Conservation (phyloP, 1,284 basidiomycete genomes). For the Trichosporon coremiiforme region DNA sequence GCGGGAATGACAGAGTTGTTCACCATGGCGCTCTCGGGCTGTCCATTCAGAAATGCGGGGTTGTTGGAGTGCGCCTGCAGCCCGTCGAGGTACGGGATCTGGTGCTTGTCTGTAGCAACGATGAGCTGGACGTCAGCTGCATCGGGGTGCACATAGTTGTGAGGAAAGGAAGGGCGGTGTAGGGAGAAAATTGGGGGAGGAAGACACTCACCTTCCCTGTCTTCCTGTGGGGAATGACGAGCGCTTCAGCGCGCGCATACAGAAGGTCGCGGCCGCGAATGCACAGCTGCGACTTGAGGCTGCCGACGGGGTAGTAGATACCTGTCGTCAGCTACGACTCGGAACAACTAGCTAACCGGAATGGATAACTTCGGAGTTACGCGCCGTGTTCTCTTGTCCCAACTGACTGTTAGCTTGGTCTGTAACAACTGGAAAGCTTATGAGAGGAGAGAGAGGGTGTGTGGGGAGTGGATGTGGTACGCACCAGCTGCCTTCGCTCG, state of each 20-base stretch:
- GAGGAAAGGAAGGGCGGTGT: neutral
- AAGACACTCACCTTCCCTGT: constrained; percentile 67
- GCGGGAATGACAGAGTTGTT: constrained; percentile 63
- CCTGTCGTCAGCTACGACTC: constrained; percentile 20
- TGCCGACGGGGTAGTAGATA: constrained; percentile 71
- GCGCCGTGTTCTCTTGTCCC: constrained; percentile 86
- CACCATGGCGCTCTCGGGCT: constrained; percentile 15
- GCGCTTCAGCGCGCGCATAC: constrained; percentile 72
- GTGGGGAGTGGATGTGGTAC: too few relatives aligned
- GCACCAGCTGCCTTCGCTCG: constrained; percentile 69
- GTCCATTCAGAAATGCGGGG: constrained; percentile 38
- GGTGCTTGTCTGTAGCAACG: constrained; percentile 66
- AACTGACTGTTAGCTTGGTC: constrained; percentile 39
- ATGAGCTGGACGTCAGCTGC: constrained; percentile 62
- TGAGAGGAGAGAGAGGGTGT: too few relatives aligned
- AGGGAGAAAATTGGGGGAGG: too few relatives aligned
- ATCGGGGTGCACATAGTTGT: neutral
- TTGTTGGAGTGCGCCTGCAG: constrained; percentile 67
- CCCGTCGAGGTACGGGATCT: constrained; percentile 69
- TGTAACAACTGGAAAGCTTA: too few relatives aligned
- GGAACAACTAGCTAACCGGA: constrained; percentile 62
- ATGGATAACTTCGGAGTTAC: constrained; percentile 96
- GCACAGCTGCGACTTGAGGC: constrained; percentile 87
- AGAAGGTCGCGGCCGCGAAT: constrained; percentile 82
- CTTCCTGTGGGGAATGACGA: constrained; percentile 70